These are phyloP conservation scores for Neoboletus brunneissimus DNA, from an alignment of 768 basidiomycete species.

Conservation along the genomic window DNA sequence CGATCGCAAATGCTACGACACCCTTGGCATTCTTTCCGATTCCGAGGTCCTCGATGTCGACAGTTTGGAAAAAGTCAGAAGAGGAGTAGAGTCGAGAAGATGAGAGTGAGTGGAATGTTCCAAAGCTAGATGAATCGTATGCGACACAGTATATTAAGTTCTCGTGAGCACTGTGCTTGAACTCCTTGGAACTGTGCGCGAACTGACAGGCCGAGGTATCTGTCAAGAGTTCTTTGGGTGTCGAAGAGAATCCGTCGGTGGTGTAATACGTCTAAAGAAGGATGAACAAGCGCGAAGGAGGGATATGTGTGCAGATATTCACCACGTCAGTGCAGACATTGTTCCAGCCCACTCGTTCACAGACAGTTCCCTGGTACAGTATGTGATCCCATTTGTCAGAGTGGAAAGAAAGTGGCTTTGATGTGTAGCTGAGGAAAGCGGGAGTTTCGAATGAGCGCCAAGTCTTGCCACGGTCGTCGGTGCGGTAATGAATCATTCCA, in stretches of 20 bases:
- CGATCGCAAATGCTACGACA: constrained; percentile 90
- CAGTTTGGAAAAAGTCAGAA: constrained; percentile 75
- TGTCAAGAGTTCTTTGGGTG: constrained; percentile 54
- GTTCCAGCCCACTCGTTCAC: constrained; percentile 54
- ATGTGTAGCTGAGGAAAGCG: constrained; percentile 41
- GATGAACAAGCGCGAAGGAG: constrained; percentile 6
- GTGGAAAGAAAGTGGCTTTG: constrained; percentile 82
- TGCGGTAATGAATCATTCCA: constrained; percentile 78
- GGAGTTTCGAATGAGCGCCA: constrained; percentile 84
- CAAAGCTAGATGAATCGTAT: constrained; percentile 58
- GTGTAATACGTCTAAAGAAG: constrained; percentile 80
- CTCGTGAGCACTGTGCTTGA: constrained; percentile 70
- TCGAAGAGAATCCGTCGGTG: constrained; percentile 70
- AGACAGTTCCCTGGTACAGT: constrained; percentile 73
- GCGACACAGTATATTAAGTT: constrained; percentile 90
- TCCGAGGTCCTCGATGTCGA: constrained; percentile 78
- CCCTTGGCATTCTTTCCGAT: constrained; percentile 83
- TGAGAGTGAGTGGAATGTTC: constrained; percentile 41
- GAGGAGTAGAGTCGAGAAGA: constrained; percentile 78
- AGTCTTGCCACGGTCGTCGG: constrained; percentile 80
- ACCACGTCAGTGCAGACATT: constrained; percentile 72
- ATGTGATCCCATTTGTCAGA: constrained; percentile 76
- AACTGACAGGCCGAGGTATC: constrained; percentile 84
- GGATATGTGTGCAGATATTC: constrained; percentile 1
- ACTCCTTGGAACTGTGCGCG: constrained; percentile 81